A percentile compares a stretch with the other conserved stretches of the same genome.
phyloP scores from a whole-genome alignment of 306 rosid genomes.

The Geum urbanum region DNA sequence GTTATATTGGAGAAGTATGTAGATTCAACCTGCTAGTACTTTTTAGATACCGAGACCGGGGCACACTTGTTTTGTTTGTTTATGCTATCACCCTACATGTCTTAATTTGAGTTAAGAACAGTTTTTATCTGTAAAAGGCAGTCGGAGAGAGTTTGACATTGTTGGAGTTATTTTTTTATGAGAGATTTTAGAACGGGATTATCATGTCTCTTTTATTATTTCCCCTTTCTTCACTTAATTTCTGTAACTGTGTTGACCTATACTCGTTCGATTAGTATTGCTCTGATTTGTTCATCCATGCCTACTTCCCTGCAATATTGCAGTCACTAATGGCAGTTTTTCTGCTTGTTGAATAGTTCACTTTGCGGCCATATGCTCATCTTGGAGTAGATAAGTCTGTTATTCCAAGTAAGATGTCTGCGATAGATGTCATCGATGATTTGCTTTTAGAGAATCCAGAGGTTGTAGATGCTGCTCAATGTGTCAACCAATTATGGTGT shows the following conservation, averaged over 20 bases:
- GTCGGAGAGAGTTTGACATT: neutral
- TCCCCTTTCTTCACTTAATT: neutral
- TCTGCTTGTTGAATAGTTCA: conserved; percentile 52
- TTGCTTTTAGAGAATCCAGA: conserved; percentile 77
- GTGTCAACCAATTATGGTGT: conserved; percentile 58
- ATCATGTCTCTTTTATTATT: neutral
- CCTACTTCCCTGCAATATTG: neutral
- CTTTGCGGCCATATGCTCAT: conserved; percentile 71
- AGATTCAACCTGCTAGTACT: neutral
- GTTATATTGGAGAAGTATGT: neutral
- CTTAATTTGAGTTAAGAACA: neutral
- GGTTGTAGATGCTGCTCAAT: conserved; percentile 61
- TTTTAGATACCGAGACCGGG: neutral
- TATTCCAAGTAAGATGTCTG: conserved; percentile 46
- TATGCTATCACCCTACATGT: neutral
- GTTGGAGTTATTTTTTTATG: neutral
- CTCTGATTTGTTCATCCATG: neutral
- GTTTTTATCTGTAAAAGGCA: neutral
- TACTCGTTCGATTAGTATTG: neutral
- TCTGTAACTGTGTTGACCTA: neutral
- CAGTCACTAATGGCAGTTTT: neutral
- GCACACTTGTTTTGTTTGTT: neutral
- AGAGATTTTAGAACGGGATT: neutral
- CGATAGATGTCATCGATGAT: conserved; percentile 55
- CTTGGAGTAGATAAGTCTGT: conserved; percentile 79